A percentile compares a stretch with the other conserved stretches of the same genome.
These are phyloP conservation scores for Vitis hybrid DNA, from an alignment of 177 flowering plant species.

Conservation along the genomic window DNA sequence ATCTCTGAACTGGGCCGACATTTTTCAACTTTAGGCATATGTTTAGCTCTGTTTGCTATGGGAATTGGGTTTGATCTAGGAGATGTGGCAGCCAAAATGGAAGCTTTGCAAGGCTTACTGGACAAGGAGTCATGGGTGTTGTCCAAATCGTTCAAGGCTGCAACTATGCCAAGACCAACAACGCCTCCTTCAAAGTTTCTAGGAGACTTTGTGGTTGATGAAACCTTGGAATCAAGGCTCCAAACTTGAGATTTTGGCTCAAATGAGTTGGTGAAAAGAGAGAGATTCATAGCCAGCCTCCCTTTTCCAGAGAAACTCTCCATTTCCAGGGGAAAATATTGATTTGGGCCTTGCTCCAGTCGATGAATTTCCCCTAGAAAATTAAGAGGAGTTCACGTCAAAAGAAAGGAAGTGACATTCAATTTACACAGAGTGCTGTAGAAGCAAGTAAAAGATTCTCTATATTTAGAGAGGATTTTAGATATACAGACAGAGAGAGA, in stretches of 20 bases:
- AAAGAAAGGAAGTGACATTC: too few relatives aligned
- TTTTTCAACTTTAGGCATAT: slow-evolving; percentile 4
- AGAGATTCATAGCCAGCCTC: slow-evolving; percentile 12
- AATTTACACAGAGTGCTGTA: slow-evolving; percentile 1
- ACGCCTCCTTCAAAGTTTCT: slow-evolving; percentile 14
- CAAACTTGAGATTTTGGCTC: slow-evolving; percentile 1
- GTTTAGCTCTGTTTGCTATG: slow-evolving; percentile 18
- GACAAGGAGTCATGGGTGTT: neutral
- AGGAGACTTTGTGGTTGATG: slow-evolving; percentile 11
- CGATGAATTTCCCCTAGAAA: too few relatives aligned
- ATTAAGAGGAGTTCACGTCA: too few relatives aligned
- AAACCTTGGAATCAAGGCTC: neutral
- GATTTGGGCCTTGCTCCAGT: neutral
- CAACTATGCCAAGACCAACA: slow-evolving; percentile 27
- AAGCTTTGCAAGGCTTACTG: slow-evolving; percentile 9
- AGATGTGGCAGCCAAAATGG: slow-evolving; percentile 22
- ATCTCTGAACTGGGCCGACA: neutral
- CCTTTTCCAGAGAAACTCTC: slow-evolving; percentile 12
- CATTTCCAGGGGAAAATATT: slow-evolving; percentile 7
- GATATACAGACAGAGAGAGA: too few relatives aligned
- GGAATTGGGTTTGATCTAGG: slow-evolving; percentile 47
- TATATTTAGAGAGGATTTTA: neutral
- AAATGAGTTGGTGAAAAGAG: slow-evolving; percentile 7
- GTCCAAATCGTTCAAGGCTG: slow-evolving; percentile 17
- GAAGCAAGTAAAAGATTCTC: slow-evolving; percentile 4